Evolutionary conservation across 31 red algal species (phyloP), one percentile per base, ranked within the genome.

Genomic region (Odonthalia washingtoniensis): DNA sequence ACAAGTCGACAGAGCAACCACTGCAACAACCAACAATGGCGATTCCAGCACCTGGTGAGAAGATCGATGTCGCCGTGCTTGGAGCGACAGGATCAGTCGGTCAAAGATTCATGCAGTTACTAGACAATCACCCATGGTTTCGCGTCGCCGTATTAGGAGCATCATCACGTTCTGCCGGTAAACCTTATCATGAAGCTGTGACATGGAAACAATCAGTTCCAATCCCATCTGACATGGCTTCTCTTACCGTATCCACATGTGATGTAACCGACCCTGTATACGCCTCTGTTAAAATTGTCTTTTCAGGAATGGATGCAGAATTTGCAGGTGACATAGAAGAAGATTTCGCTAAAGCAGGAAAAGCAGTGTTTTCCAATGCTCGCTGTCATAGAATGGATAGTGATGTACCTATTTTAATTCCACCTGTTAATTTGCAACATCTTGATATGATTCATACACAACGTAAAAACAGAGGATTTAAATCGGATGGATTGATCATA

Each of bases 361-460:
- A 72, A 65, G 97, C 97, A 2, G 97, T 98, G 21, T 98, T 98
- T 69, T 96, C 94, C 32, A 98, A 98, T 68, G 97, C 97, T 0
- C 95, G 91, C 75, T 91, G 87, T 83, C 97, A 98, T 84, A 90
- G 97, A 4, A 96, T 96, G 94, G 97, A 98, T 89, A 45, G 41
- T 49, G 97, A 98, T 73, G 97, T 98, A 43, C 97, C 97, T 14
- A 98, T 98, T 61, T 83, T 98, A 24, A 98, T 98, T 40, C 97
- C 97, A 52, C 83, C 97, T 40, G 97, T 98, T 26, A 98, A 98
- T 89, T 70, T 92, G 28, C 63, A 82, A 21, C 97, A 98, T 76
- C 53, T 97, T 2, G 91, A 94, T n/a, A 81, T 97, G 30, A 94
- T 98, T 75, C 81, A 73, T 3, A 80, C 74, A 52, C 93, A 96